Conservation (phyloP, 164 flowering plant genomes). For the Echeveria elegans region DNA sequence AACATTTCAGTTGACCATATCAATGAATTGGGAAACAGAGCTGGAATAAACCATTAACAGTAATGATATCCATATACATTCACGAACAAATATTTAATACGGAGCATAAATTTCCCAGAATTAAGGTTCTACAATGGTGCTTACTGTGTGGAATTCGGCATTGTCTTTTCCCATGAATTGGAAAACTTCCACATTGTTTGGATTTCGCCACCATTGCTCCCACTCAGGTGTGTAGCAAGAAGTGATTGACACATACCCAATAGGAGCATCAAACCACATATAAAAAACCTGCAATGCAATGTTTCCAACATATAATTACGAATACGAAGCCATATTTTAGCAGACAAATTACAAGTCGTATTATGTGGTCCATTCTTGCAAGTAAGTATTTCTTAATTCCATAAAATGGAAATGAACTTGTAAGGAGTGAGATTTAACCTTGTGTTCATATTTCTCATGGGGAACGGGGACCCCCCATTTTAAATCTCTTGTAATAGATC, state of each 20-base stretch:
- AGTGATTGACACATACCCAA: slow-evolving; percentile 91
- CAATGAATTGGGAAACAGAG: too few species aligned
- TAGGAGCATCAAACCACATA: slow-evolving; percentile 98
- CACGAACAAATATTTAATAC: too few species aligned
- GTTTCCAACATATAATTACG: not conserved
- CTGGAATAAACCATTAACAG: too few species aligned
- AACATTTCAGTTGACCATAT: too few species aligned
- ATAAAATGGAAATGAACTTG: too few species aligned
- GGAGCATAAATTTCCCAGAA: not conserved
- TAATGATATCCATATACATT: too few species aligned
- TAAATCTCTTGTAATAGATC: slow-evolving; percentile 92
- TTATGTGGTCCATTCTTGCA: too few species aligned
- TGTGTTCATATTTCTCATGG: slow-evolving; percentile 68
- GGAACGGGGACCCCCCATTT: slow-evolving; percentile 99
- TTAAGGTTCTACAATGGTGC: slow-evolving; percentile 5
- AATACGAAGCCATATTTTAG: too few species aligned
- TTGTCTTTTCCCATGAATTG: slow-evolving; percentile 99
- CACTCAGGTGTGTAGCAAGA: slow-evolving; percentile 76
- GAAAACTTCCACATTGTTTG: slow-evolving; percentile 82
- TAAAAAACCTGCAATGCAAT: slow-evolving; percentile 62
- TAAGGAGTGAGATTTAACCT: slow-evolving; percentile 32
- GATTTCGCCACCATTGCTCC: slow-evolving; percentile 99
- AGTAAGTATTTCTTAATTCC: too few species aligned
- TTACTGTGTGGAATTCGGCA: slow-evolving; percentile 95
- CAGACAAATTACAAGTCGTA: too few species aligned